phyloP scores from a whole-genome alignment of 176 grass and related monocot genomes.

The Lolium rigidum region DNA sequence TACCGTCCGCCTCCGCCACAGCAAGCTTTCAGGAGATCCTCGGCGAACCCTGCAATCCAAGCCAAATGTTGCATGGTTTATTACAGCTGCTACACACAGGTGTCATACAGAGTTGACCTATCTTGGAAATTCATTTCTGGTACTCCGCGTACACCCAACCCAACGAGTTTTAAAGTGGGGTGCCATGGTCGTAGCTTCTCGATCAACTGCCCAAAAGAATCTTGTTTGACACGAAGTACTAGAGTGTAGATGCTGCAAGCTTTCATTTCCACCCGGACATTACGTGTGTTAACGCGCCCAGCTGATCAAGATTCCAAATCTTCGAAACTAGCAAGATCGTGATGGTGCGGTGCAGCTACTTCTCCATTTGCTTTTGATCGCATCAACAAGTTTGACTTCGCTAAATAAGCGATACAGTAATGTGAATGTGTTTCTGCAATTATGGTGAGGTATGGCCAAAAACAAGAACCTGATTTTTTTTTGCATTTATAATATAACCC shows the following conservation, averaged over 20 bases:
- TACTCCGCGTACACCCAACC: too few relatives aligned
- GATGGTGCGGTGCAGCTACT: not conserved
- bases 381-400: slow-evolving; percentile 37
- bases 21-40: slow-evolving; percentile 50
- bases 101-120: slow-evolving; percentile 26
- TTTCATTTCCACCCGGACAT: not conserved
- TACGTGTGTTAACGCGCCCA: not conserved
- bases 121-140: too few relatives aligned
- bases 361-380: not conserved
- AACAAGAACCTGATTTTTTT: too few relatives aligned
- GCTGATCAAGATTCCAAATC: slow-evolving; percentile 40
- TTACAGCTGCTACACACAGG: not conserved
- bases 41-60: slow-evolving; percentile 50
- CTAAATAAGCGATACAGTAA: not conserved
- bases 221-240: not conserved
- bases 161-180: not conserved
- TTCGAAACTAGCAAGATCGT: slow-evolving; percentile 1
- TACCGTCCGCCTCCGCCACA: slow-evolving; percentile 67
- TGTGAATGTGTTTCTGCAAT: not conserved
- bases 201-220: slow-evolving; percentile 7
- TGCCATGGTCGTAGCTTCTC: slow-evolving; percentile 6
- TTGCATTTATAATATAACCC: too few relatives aligned
- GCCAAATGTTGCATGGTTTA: not conserved
- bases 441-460: not conserved
- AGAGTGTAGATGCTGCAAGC: not conserved